Evolutionary conservation across 2,329 filamentous ascomycete species (phyloP), one percentile per base, ranked within the genome.

Genomic region (Fusarium clavum): DNA sequence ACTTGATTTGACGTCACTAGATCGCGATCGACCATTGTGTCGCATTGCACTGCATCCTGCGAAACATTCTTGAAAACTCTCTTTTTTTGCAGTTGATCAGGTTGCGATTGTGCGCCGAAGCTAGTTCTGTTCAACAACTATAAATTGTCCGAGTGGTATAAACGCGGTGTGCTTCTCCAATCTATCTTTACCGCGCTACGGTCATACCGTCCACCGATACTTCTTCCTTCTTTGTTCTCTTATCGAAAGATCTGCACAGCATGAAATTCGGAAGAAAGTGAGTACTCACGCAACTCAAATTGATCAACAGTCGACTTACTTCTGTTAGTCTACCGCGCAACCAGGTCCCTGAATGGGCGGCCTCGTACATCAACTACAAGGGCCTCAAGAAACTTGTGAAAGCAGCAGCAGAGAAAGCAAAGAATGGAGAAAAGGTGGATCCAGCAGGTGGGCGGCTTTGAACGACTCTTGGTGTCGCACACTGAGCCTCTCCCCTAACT

Each of bases 341-440:
- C 77, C 92, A 95, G 82, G 92, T 96, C 77, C 93, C 93, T 49
- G 93, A 95, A 82, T 97, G 93, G 93, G 91, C 92, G 56, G 85
- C 90, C 61, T 90, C 87, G 32, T 97, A 97, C 79, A 94, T 96
- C 83, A 90, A 96, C 82, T 97, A 97, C 84, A 96, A 95, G 79
- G 90, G 91, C 73, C 84, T 98, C 75, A 99, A 99, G 86, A 97
- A 96, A 84, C 88, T 98, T 70, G 94, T 99, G 83, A 98, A 97
- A 75, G 88, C 91, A 14, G 91, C 92, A 34, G 86, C 89, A 62
- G 85, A 87, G 70, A 87, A 88, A 66, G 84, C 84, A 16, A 91
- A 90, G 77, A 85, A 88, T 77, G 92, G 92, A 76, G 88, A 91
- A 73, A 88, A 92, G 76, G 91, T 93, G 65, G 96, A 99, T 87